Evolutionary conservation across 148 eudicot genomes (phyloP).

Genomic region (Rheum nobile): DNA sequence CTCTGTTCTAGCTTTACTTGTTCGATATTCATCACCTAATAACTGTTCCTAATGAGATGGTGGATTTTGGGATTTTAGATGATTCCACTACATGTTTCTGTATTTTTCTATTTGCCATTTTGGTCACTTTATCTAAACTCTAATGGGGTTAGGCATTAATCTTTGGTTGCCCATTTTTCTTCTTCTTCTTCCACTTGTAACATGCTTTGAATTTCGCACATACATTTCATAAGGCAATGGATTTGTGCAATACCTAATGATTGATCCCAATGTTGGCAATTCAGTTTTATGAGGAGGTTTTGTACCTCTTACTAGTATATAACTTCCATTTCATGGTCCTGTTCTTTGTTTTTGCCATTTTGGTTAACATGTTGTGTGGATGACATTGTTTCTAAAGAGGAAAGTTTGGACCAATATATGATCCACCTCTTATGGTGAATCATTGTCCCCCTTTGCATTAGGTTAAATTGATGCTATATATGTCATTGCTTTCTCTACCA

Average conservation of each 20-base stretch:
- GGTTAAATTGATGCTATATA: not conserved
- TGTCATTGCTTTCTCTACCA: constrained; percentile 2
- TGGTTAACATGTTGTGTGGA: not conserved
- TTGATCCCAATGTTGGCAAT: not conserved
- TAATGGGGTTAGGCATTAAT: no score
- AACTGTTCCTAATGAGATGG: not conserved
- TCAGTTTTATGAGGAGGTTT: not conserved
- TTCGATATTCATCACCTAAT: not conserved
- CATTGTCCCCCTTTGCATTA: constrained; percentile 1
- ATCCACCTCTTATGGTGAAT: not conserved
- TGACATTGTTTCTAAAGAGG: not conserved
- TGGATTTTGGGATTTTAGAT: not conserved
- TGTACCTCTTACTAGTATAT: not conserved
- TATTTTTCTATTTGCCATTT: not conserved
- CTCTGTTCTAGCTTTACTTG: not conserved
- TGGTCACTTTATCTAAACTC: no score
- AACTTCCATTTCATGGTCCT: not conserved
- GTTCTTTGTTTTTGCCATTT: constrained; percentile 7
- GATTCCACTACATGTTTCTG: not conserved
- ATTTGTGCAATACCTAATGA: not conserved
- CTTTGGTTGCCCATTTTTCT: no score
- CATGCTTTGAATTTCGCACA: no score
- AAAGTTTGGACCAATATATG: not conserved
- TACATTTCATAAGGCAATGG: not conserved
- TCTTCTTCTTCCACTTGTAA: no score